Evolutionary conservation across 2,329 filamentous ascomycete species (phyloP), one percentile per base, ranked within the genome.

Genomic region (Diaporthe vexans): DNA sequence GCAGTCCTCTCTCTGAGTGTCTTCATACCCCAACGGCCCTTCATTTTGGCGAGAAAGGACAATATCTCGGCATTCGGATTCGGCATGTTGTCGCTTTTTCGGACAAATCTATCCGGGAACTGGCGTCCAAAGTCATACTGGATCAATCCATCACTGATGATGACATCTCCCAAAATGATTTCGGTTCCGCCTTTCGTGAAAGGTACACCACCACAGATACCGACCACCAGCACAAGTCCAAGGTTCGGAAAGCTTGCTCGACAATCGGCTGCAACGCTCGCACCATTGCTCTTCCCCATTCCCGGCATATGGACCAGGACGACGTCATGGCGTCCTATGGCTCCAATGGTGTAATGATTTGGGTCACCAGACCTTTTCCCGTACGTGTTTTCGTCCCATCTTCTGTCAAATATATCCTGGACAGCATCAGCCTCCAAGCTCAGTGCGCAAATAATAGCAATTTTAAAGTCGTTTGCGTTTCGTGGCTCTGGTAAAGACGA

Each of bases 81-180:
- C 35, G 35, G 2, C 15, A 19, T 24, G 7, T 35, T 26, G 2
- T 61, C 35, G 15, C 24, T 19, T n/a, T 26, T 61, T 3, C 57
- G 37, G 57, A 61, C n/a, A 37, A 61, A 61, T 33, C n/a, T 40
- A 26, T 61, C 35, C 0, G 57, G 13, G 26, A 61, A 61, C 6
- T 61, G 35, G 21, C 57, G 35, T 40, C 57, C 57, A 13, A 61
- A 61, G 35, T 61, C 57, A 15, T 61, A 61, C 10, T 40, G 57
- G 35, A 40, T 43, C 35, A 61, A 9, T 40, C 57, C 57, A 11
- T 43, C n/a, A 19, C 57, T 43, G 15, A 61, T 15, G 3, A 43
- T 10, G 2, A 61, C 11, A 61, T 61, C 57, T 17, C 57, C 57
- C 4, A 61, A 37, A 43, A 40, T 10, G 3, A 61, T 26, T 19